Evolutionary conservation across 2,329 filamentous ascomycete genomes (phyloP), one percentile per base, ranked within the genome.

Genomic region (Aureobasidium sp.): DNA sequence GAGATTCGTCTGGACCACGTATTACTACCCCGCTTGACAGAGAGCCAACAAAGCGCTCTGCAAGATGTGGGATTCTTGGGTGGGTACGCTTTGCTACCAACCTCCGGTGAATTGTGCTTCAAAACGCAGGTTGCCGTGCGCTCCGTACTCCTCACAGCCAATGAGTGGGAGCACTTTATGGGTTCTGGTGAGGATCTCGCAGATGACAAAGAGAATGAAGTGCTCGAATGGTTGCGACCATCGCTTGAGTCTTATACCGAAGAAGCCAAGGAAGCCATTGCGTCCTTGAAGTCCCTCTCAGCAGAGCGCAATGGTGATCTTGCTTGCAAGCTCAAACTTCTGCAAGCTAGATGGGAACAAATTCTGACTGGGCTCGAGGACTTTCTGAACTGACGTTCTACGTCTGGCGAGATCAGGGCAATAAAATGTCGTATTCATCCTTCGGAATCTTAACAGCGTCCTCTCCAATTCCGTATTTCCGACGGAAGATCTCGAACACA

Each of bases 401-500:
- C 17, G 47, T 36, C 27, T n/a, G 20, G 20, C 20, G 15, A 24
- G 39, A 24, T 75, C 69, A 83, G 36, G 76, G 75, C 63, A 91
- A 76, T 65, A 90, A 69, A 68, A 92, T 90, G 68, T 90, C 85
- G 67, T 89, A 89, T 1, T 87, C 86, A 66, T 88, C 87, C 71
- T 84, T 84, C 1, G 80, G 82, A 59, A 89, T 90, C 67, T 80
- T 80, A 65, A 85, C 85, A 68, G 82, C 81, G 55, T 87, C 86
- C 20, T 79, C 79, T 1, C 82, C 80, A 63, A 83, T 78, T 1
- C 86, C 86, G 67, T 90, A 92, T 74, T 89, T 90, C 39, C 88
- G 79, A 62, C 89, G 78, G 41, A 91, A 84, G 48, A 92, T 71
- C 74, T 92, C 89, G 71, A 92, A 92, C 24, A 90, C 89, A 67